These are phyloP conservation scores for Gnetum montanum DNA, from an alignment of 75 land plant species.

Conservation along the genomic window DNA sequence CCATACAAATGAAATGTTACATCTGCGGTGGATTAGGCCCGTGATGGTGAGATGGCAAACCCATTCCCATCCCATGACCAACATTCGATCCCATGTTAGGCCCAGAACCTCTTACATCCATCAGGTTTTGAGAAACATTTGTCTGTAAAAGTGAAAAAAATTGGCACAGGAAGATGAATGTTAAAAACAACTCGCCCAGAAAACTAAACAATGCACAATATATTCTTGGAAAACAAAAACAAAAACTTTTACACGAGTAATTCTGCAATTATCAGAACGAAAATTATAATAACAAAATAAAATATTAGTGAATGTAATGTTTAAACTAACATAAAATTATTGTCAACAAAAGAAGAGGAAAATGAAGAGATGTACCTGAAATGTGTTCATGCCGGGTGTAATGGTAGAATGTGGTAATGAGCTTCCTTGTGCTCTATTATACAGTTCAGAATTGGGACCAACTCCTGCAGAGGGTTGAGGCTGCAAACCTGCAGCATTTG, in stretches of 20 bases:
- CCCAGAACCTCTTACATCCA: slow-evolving; percentile 15
- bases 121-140: slow-evolving; percentile 21
- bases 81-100: slow-evolving; percentile 15
- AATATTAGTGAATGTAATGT: too few species aligned
- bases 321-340: too few species aligned
- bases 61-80: slow-evolving; percentile 16
- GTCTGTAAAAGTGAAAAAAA: slow-evolving; percentile 22
- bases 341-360: neutral
- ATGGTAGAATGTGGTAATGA: slow-evolving; percentile 20
- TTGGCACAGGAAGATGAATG: too few species aligned
- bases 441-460: slow-evolving; percentile 14
- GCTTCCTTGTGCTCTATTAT: slow-evolving; percentile 31
- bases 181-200: neutral
- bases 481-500: slow-evolving; percentile 7
- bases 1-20: too few species aligned
- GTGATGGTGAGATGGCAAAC: slow-evolving; percentile 22
- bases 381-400: slow-evolving; percentile 41
- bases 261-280: too few species aligned
- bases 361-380: slow-evolving; percentile 36
- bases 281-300: too few species aligned
- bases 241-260: too few species aligned
- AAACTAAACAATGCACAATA: neutral
- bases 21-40: slow-evolving; percentile 2
- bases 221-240: too few species aligned
- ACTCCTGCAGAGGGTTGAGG: neutral